Base-by-base conservation (phyloP, 2,329 filamentous ascomycete species). In the Teratosphaeria viscida region DNA sequence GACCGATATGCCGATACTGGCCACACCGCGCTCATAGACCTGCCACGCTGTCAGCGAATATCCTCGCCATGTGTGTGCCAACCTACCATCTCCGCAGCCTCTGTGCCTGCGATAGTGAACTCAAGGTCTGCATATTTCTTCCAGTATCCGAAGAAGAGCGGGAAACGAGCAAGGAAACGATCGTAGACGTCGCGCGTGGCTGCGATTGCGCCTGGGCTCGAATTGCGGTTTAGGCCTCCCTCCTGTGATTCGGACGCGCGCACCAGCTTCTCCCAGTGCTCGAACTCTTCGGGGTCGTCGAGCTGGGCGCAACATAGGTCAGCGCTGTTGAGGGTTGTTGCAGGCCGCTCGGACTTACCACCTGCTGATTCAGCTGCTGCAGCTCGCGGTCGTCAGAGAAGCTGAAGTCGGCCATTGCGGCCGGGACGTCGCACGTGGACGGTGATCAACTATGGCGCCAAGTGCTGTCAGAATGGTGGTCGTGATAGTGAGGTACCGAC, bases 61-160 rank as follows among this genome's bases (percentile, higher is more conserved):
- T 49, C 37, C 32, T 19, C 23, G 52, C 7, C 59, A 58, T 58
- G 58, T 19, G 60, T 37, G 29, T 54, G 19, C 16, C 54, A 27
- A 57, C 82, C 70, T 74, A 96, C 91, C 88, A 96, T 95, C 75
- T 97, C 94, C 58, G 94, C 94, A 52, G 92, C 92, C 78, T 99
- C 94, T 5, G 94, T 95, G 19, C 94, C 94, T 4, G 91, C 91
- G 65, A 99, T 96, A 56, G 91, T 91, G 77, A 99, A 99, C 72
- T 99, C 94, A 64, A 95, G 82, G 70, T 97, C 92, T 70, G 94
- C 94, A 81, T 97, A 99, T 74, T 96, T 97, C 79, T 97, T 97
- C 94, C 94, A 99, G 78, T 97, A 99, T 57, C 92, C 94, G 70
- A 97, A 99, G 47, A 97, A 84, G 11, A 97, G 82, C 2, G 94